These are phyloP conservation scores for Reutealis trisperma DNA, from an alignment of 345 rosid species.

Conservation along the genomic window DNA sequence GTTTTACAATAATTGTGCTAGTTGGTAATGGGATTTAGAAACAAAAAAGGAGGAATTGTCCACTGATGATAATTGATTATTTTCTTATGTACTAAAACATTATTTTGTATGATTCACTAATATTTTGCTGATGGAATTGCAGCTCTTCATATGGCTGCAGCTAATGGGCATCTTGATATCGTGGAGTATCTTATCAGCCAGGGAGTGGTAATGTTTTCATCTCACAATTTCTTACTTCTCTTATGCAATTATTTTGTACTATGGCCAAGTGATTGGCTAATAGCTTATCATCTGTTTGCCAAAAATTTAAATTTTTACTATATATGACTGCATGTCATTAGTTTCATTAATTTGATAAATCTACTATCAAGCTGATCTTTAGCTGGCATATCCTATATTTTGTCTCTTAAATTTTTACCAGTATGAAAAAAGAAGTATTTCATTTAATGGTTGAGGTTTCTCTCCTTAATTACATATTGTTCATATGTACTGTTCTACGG, in stretches of 20 bases:
- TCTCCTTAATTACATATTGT: background rate
- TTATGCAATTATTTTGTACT: background rate
- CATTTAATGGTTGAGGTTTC: background rate
- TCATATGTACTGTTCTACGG: no score
- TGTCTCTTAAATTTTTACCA: background rate
- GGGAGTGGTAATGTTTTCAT: conserved; percentile 60
- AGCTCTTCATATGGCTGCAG: conserved; percentile 98
- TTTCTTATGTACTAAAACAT: background rate
- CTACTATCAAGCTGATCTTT: background rate
- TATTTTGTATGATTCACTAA: background rate
- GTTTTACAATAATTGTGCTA: background rate
- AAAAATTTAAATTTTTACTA: background rate
- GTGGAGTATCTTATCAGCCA: conserved; percentile 71
- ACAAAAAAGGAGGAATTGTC: background rate
- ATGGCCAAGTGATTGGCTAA: background rate
- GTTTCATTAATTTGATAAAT: no score
- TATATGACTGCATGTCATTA: background rate
- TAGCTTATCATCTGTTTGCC: background rate
- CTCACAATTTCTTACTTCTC: background rate
- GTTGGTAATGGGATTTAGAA: no score
- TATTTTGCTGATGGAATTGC: conserved; percentile 21
- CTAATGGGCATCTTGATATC: conserved; percentile 69
- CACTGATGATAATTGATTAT: background rate
- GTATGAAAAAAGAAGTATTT: background rate
- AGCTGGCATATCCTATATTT: background rate